Percentiles rank a stretch among this genome's conserved stretches.
These are phyloP conservation scores for Sporobolomyces phaffii DNA, from an alignment of 768 basidiomycete species.

Conservation along the genomic window DNA sequence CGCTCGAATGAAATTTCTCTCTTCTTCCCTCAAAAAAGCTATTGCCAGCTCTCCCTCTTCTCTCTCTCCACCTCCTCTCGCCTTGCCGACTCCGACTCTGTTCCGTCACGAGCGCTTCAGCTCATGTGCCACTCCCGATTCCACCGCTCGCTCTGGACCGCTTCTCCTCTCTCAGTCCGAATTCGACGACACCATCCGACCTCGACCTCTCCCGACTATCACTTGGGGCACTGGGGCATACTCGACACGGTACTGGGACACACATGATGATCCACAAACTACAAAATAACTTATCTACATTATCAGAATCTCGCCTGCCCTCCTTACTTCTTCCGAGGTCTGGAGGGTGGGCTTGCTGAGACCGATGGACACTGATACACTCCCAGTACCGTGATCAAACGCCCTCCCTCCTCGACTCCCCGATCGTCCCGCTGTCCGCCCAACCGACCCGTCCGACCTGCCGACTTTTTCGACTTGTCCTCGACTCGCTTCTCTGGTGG, in stretches of 20 bases:
- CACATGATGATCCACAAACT: conserved; percentile 19
- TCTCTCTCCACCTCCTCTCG: not conserved
- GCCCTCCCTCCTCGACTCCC: not conserved
- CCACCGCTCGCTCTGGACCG: not conserved
- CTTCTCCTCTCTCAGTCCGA: not conserved
- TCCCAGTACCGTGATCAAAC: not conserved
- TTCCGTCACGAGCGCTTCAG: not conserved
- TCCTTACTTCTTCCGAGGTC: not conserved
- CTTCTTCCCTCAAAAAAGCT: too few relatives aligned
- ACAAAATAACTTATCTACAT: conserved; percentile 31
- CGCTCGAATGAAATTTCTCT: not conserved
- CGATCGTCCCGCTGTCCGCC: too few relatives aligned
- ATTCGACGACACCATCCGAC: too few relatives aligned
- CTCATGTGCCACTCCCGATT: too few relatives aligned
- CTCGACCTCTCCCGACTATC: too few relatives aligned
- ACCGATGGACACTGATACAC: conserved; percentile 13
- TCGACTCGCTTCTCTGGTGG: too few relatives aligned
- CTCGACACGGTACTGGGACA: not conserved
- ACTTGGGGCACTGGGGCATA: too few relatives aligned
- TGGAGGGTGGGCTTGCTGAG: conserved; percentile 3
- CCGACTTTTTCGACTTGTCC: too few relatives aligned
- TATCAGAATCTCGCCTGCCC: conserved; percentile 7
- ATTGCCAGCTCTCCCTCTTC: not conserved
- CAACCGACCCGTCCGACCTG: too few relatives aligned
- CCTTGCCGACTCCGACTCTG: not conserved